These are phyloP conservation scores for Hermanozyma aechmeae DNA, from an alignment of 805 yeast species.

Conservation along the genomic window DNA sequence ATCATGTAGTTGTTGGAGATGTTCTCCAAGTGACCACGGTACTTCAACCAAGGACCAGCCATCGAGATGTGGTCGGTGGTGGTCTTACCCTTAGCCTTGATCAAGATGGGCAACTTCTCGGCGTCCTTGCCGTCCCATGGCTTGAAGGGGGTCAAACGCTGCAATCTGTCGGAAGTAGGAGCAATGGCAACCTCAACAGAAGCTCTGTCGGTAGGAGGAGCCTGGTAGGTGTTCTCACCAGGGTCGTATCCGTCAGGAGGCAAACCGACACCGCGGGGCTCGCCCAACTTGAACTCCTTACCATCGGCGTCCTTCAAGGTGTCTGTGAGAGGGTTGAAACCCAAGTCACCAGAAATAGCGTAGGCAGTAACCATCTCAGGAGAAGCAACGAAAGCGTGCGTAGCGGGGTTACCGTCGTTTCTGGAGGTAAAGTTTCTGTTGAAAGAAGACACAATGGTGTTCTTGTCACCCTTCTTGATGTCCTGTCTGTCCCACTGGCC, in stretches of 20 bases:
- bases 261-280: constrained; percentile 86
- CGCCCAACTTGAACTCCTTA: constrained; percentile 77
- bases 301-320: constrained; percentile 82
- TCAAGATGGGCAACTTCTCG: constrained; percentile 78
- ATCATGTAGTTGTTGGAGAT: constrained; percentile 98
- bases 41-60: constrained; percentile 99
- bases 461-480: constrained; percentile 87
- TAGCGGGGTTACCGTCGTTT: constrained; percentile 96
- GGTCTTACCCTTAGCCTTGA: constrained; percentile 95
- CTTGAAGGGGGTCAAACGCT: constrained; percentile 85
- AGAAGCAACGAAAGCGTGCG: constrained; percentile 94
- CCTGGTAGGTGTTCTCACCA: constrained; percentile 94
- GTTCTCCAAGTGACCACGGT: constrained; percentile 99
- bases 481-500: constrained; percentile 98
- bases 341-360: constrained; percentile 92
- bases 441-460: constrained; percentile 94
- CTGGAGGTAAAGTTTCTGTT: constrained; percentile 97
- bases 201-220: constrained; percentile 86
- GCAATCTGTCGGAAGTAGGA: constrained; percentile 94
- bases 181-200: constrained; percentile 65
- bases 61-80: constrained; percentile 98
- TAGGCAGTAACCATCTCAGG: constrained; percentile 95
- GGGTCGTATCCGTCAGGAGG: constrained; percentile 85
- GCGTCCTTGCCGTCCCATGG: constrained; percentile 97
- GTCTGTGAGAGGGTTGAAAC: constrained; percentile 93